These are phyloP conservation scores for Gaertneriomyces sp. DNA, from an alignment of 192 early-diverging fungal genomes.

Conservation along the genomic window DNA sequence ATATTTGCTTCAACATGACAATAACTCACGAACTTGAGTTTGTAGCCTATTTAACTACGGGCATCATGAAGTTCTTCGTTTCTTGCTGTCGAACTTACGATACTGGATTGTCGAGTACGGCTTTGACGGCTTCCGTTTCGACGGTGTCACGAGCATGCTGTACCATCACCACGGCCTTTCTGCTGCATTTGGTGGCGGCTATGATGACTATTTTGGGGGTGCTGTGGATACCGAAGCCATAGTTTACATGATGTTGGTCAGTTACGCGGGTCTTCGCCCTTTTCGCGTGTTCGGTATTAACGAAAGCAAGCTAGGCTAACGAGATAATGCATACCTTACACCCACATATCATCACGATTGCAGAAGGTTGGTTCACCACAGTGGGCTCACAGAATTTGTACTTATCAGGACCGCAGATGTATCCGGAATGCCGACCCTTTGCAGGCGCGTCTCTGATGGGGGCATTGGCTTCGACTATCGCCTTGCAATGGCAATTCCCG, in stretches of 20 bases:
- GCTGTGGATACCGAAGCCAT: slow-evolving; percentile 79
- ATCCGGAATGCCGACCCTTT: slow-evolving; percentile 97
- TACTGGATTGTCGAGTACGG: slow-evolving; percentile 88
- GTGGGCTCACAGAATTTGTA: background rate
- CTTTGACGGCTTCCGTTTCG: slow-evolving; percentile 98
- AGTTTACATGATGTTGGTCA: slow-evolving; percentile 80
- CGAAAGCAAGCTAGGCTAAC: slow-evolving; percentile 54
- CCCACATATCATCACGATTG: slow-evolving; percentile 79
- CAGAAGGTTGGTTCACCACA: slow-evolving; percentile 65
- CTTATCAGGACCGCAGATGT: slow-evolving; percentile 64
- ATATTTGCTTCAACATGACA: background rate
- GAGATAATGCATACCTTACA: slow-evolving; percentile 78
- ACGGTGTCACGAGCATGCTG: slow-evolving; percentile 96
- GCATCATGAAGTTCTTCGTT: slow-evolving; percentile 85
- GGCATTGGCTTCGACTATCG: slow-evolving; percentile 97
- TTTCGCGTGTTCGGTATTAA: background rate
- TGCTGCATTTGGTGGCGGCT: slow-evolving; percentile 87
- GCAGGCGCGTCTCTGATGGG: slow-evolving; percentile 80
- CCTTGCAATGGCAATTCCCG: slow-evolving; percentile 92
- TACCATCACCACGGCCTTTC: slow-evolving; percentile 95
- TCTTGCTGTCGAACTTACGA: slow-evolving; percentile 90
- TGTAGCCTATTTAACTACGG: slow-evolving; percentile 92
- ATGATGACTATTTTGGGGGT: slow-evolving; percentile 89
- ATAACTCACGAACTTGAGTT: background rate
- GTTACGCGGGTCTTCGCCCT: background rate